phyloP scores from a whole-genome alignment of 805 yeast species.

The Wickerhamiella parazyma region DNA sequence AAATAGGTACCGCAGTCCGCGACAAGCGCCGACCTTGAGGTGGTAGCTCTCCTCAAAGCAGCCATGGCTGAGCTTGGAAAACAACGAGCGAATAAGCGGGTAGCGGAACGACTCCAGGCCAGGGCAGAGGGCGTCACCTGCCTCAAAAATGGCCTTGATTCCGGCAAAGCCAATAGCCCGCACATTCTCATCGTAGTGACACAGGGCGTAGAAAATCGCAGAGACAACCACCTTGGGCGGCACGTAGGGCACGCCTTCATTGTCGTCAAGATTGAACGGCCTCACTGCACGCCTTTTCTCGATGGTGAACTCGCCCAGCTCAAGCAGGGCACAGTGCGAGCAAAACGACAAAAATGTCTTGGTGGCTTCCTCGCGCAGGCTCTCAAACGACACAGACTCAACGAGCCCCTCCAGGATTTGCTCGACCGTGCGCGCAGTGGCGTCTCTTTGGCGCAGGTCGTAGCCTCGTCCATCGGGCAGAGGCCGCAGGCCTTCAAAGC shows the following conservation, averaged over 20 bases:
- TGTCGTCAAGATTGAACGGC: conserved; percentile 59
- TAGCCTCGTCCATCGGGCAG: conserved; percentile 14
- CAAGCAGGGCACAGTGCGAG: conserved; percentile 65
- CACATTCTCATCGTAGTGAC: conserved; percentile 60
- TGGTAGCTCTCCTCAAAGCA: conserved; percentile 85
- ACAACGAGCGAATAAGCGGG: conserved; percentile 61
- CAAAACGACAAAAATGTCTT: conserved; percentile 50
- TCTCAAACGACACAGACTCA: conserved; percentile 62
- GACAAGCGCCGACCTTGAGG: conserved; percentile 75
- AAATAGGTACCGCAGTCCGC: conserved; percentile 65
- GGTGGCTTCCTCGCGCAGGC: conserved; percentile 54
- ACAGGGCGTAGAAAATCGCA: conserved; percentile 66
- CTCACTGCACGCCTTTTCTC: conserved; percentile 53
- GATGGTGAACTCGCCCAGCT: conserved; percentile 58
- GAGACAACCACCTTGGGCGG: conserved; percentile 57
- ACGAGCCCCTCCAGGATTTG: conserved; percentile 58
- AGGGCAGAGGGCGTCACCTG: conserved; percentile 49
- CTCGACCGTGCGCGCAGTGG: conserved; percentile 45
- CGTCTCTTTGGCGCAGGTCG: conserved; percentile 23
- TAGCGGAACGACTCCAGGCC: conserved; percentile 51
- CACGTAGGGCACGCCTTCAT: conserved; percentile 61
- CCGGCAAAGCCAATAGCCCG: conserved; percentile 58
- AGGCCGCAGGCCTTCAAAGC: conserved; percentile 12
- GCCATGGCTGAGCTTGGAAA: conserved; percentile 73
- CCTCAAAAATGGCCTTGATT: conserved; percentile 44